Conservation (phyloP, 345 rosid species). For the Citrus australasica region DNA sequence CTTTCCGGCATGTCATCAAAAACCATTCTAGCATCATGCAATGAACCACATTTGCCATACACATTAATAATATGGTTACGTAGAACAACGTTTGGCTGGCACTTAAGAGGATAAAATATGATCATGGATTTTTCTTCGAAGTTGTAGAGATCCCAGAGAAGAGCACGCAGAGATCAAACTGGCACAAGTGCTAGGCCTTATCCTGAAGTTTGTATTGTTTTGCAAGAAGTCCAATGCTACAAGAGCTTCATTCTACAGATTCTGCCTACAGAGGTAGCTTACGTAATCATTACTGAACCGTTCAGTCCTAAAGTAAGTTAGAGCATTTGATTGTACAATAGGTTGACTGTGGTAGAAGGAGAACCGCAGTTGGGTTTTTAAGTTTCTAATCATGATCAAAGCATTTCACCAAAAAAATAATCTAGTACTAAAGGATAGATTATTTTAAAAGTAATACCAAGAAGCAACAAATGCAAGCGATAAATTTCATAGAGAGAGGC, state of each 20-base stretch:
- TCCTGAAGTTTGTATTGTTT: slow-evolving; percentile 23
- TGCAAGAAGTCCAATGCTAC: slow-evolving; percentile 40
- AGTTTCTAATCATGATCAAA: neutral
- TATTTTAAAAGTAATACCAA: neutral
- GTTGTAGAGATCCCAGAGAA: slow-evolving; percentile 36
- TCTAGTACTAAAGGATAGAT: neutral
- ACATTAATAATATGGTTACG: slow-evolving; percentile 17
- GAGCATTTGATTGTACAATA: neutral
- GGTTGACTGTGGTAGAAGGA: neutral
- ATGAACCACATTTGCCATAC: too few relatives aligned
- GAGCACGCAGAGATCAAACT: slow-evolving; percentile 48
- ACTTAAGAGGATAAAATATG: slow-evolving; percentile 40
- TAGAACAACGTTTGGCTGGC: slow-evolving; percentile 38
- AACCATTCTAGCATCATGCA: too few relatives aligned
- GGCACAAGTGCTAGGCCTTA: slow-evolving; percentile 32
- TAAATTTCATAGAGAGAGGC: too few relatives aligned
- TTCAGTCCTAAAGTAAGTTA: slow-evolving; percentile 27
- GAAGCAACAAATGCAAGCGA: neutral
- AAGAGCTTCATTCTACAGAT: slow-evolving; percentile 41
- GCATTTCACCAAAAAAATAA: neutral
- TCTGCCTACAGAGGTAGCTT: slow-evolving; percentile 34
- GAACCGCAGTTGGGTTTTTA: neutral
- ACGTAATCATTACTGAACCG: slow-evolving; percentile 39
- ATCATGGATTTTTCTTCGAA: slow-evolving; percentile 56
- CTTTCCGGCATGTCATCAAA: too few relatives aligned